phyloP scores from a whole-genome alignment of 257 asterid genomes.

The Solanum chilense region DNA sequence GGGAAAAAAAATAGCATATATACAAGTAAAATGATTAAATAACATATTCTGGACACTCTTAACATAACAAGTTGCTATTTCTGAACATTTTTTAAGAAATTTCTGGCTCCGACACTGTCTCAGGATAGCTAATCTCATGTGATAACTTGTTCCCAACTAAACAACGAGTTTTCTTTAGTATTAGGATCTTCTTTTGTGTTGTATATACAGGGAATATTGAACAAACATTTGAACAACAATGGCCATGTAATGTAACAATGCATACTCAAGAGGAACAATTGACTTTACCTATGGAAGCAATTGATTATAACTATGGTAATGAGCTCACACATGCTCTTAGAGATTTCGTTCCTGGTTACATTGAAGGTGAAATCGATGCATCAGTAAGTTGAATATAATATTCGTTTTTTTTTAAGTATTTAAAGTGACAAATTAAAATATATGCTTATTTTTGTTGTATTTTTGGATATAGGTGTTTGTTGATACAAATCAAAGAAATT shows the following conservation, averaged over 20 bases:
- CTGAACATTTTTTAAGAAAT: no score
- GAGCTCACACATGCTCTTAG: background rate
- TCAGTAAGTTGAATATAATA: background rate
- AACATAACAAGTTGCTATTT: no score
- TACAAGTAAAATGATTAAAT: no score
- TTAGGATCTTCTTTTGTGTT: background rate
- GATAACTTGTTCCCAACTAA: background rate
- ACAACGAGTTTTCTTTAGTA: background rate
- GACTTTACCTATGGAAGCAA: background rate
- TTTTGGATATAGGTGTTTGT: background rate
- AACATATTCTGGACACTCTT: no score
- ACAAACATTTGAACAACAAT: background rate
- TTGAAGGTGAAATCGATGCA: background rate
- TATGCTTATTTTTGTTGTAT: no score
- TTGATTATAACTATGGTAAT: background rate
- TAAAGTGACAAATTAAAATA: background rate
- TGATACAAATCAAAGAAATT: background rate
- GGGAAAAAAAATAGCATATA: no score
- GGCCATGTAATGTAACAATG: background rate
- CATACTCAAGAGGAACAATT: background rate
- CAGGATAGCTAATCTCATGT: no score
- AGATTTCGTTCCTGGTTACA: background rate
- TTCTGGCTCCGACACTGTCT: no score
- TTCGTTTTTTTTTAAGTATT: background rate
- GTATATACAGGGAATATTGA: background rate